phyloP scores from a whole-genome alignment of 2,329 filamentous ascomycete genomes.

The Cucurbitaria berberidis region DNA sequence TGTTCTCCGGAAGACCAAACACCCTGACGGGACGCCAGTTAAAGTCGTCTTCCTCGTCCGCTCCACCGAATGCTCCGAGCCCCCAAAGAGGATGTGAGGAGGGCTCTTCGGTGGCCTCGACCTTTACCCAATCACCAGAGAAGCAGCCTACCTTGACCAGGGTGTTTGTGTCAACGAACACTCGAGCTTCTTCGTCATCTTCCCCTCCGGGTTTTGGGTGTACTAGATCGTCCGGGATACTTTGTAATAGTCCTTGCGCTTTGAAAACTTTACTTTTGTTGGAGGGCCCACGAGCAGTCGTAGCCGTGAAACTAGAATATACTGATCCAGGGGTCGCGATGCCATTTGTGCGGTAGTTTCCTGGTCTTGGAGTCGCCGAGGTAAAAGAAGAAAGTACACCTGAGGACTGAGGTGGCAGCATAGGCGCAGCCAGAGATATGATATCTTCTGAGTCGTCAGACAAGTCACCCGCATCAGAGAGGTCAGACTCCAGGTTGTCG shows the following conservation, averaged over 20 bases:
- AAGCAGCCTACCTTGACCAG: slow-evolving; percentile 93
- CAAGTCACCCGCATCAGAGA: slow-evolving; percentile 74
- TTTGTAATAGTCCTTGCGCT: slow-evolving; percentile 74
- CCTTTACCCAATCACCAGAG: slow-evolving; percentile 93
- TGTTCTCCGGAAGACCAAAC: slow-evolving; percentile 81
- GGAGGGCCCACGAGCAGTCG: slow-evolving; percentile 74
- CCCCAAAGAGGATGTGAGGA: slow-evolving; percentile 71
- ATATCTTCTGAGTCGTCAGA: slow-evolving; percentile 95
- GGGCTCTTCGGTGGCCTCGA: slow-evolving; percentile 79
- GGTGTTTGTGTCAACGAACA: slow-evolving; percentile 88
- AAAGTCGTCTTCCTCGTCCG: slow-evolving; percentile 65
- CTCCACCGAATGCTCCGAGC: slow-evolving; percentile 69
- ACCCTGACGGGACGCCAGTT: slow-evolving; percentile 86
- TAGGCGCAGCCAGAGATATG: slow-evolving; percentile 84
- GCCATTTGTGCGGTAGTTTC: slow-evolving; percentile 73
- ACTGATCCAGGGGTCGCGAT: slow-evolving; percentile 84
- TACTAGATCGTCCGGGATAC: slow-evolving; percentile 77
- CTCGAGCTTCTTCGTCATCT: slow-evolving; percentile 83
- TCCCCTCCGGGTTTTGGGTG: slow-evolving; percentile 84
- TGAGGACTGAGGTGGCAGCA: slow-evolving; percentile 75
- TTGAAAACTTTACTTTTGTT: slow-evolving; percentile 82
- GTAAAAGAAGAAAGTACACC: slow-evolving; percentile 82
- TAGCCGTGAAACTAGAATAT: slow-evolving; percentile 85
- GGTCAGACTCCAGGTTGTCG: slow-evolving; percentile 61
- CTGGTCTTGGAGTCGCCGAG: slow-evolving; percentile 79